Percentiles rank a stretch among this genome's conserved stretches.
Conservation (phyloP, 495 filamentous ascomycete genomes). For the Gamarada debralockiae region DNA sequence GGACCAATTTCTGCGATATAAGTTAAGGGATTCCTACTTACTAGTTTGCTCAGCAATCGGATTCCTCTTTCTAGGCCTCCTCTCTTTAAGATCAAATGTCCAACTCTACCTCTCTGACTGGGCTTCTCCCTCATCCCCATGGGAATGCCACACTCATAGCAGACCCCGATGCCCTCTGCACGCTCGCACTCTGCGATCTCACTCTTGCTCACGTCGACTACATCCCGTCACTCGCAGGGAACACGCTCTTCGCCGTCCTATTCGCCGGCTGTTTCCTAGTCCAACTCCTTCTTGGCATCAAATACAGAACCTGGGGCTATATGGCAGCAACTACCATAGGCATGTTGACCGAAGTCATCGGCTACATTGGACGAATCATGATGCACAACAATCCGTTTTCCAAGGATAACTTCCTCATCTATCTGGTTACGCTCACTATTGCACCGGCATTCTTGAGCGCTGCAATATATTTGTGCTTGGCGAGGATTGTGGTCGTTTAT, state of each 20-base stretch:
- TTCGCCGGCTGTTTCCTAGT: constrained; percentile 18
- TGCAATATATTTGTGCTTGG: constrained; percentile 52
- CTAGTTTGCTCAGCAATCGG: too few relatives aligned
- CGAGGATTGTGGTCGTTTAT: constrained; percentile 43
- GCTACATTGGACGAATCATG: constrained; percentile 33
- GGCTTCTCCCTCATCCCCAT: constrained; percentile 13
- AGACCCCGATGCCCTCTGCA: constrained; percentile 8
- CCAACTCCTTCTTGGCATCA: constrained; percentile 8
- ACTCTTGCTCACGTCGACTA: constrained; percentile 29
- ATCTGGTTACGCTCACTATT: constrained; percentile 46
- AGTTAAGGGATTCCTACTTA: too few relatives aligned
- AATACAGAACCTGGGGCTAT: constrained; percentile 28
- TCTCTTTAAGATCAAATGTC: too few relatives aligned
- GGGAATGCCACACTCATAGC: constrained; percentile 6
- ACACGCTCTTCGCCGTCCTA: constrained; percentile 28
- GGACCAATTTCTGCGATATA: too few relatives aligned
- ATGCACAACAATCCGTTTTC: constrained; percentile 38
- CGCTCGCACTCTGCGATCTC: constrained; percentile 25
- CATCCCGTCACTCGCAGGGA: constrained; percentile 31
- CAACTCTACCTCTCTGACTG: background rate
- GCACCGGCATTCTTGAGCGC: constrained; percentile 51
- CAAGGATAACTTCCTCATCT: constrained; percentile 29
- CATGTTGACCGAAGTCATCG: constrained; percentile 32
- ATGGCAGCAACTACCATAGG: constrained; percentile 30
- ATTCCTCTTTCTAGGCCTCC: too few relatives aligned